These are phyloP conservation scores for Pseudocercospora vitis DNA, from an alignment of 2,329 filamentous ascomycete genomes.

Conservation along the genomic window DNA sequence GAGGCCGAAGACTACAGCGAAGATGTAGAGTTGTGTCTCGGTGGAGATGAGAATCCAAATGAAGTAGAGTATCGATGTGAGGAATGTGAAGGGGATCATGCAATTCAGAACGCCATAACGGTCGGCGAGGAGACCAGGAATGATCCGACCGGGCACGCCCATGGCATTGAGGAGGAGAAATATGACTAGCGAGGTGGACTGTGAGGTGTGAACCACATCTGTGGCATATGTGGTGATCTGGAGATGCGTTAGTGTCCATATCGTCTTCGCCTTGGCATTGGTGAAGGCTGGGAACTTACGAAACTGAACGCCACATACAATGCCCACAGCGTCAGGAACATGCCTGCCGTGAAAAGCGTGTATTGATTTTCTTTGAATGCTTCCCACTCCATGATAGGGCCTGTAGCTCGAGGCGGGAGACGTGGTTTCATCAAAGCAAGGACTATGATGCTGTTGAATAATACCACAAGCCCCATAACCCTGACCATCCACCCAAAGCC, in stretches of 20 bases:
- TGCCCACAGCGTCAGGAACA: neutral
- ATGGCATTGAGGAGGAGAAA: constrained; percentile 1
- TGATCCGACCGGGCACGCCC: neutral
- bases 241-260: no score
- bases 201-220: neutral
- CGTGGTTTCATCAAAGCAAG: constrained; percentile 1
- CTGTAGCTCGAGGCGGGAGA: constrained; percentile 34
- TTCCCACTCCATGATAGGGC: constrained; percentile 39
- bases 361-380: constrained; percentile 41
- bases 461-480: constrained; percentile 49
- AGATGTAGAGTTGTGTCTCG: neutral
- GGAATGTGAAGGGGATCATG: constrained; percentile 1
- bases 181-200: neutral
- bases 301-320: neutral
- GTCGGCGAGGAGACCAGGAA: neutral
- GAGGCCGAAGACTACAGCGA: neutral
- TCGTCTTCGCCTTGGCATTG: no score
- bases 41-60: constrained; percentile 1
- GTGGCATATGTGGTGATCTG: neutral
- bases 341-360: constrained; percentile 6
- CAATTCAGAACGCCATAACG: neutral
- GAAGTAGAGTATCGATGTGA: neutral
- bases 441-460: constrained; percentile 12
- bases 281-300: neutral
- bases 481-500: constrained; percentile 56